Conservation (phyloP, 2,329 filamentous ascomycete genomes). For the Graphilbum fragrans region DNA sequence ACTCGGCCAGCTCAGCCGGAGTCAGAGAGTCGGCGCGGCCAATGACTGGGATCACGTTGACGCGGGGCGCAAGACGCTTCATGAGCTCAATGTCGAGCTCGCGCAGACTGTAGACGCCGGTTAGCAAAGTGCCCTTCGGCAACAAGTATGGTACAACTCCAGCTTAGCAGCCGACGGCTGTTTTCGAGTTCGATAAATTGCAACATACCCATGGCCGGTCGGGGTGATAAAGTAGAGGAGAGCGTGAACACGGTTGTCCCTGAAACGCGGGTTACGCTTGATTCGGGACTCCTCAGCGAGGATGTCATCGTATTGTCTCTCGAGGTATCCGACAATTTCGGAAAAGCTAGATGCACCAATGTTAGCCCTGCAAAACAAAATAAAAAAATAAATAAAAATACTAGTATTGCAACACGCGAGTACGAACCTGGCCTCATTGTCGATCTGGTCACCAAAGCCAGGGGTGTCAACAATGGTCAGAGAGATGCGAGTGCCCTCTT, state of each 20-base stretch:
- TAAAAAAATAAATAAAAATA: too few species aligned
- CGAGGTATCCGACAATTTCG: constrained; percentile 95
- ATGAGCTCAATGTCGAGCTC: constrained; percentile 99
- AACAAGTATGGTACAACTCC: background rate
- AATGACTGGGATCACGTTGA: constrained; percentile 98
- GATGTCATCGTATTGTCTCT: constrained; percentile 99
- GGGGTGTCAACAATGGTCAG: constrained; percentile 98
- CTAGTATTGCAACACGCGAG: too few species aligned
- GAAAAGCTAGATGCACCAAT: constrained; percentile 55
- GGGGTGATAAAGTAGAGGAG: constrained; percentile 99
- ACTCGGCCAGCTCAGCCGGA: constrained; percentile 90
- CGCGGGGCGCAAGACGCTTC: constrained; percentile 95
- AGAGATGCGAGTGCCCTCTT: constrained; percentile 96
- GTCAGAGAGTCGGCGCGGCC: constrained; percentile 97
- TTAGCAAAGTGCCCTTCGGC: too few species aligned
- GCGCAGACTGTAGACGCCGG: constrained; percentile 54
- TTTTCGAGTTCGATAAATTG: too few species aligned
- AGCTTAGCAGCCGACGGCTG: too few species aligned
- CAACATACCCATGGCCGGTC: constrained; percentile 82
- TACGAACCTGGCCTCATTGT: constrained; percentile 88
- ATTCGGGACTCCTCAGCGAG: constrained; percentile 98
- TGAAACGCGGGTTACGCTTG: constrained; percentile 99
- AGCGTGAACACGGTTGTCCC: constrained; percentile 96
- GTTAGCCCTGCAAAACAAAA: background rate
- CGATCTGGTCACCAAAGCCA: constrained; percentile 96